A percentile compares a stretch with the other conserved stretches of the same genome.
Evolutionary conservation across 371 early-diverging fungal genomes (phyloP).

Genomic region (Mucor velutinosus): DNA sequence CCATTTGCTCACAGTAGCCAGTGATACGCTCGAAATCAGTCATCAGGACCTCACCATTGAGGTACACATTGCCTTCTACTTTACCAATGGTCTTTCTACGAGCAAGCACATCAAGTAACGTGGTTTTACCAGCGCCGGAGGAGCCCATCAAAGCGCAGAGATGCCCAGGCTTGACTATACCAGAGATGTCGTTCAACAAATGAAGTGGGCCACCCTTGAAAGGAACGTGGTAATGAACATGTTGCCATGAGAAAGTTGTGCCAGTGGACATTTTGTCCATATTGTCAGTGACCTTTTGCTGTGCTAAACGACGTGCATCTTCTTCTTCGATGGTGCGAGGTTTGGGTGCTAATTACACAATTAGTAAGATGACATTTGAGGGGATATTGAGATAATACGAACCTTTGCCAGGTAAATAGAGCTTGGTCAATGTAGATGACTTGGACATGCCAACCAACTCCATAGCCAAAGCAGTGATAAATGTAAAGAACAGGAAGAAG

Average conservation of each 20-base stretch:
- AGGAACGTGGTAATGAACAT: slow-evolving; percentile 57
- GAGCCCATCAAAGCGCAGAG: slow-evolving; percentile 83
- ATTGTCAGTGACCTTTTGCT: slow-evolving; percentile 27
- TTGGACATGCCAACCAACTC: slow-evolving; percentile 49
- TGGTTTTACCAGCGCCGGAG: slow-evolving; percentile 89
- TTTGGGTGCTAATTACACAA: slow-evolving; percentile 19
- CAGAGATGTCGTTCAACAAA: slow-evolving; percentile 49
- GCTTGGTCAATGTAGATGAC: slow-evolving; percentile 49
- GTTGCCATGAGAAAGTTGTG: slow-evolving; percentile 59
- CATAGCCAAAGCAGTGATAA: slow-evolving; percentile 46
- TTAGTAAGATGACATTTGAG: neutral
- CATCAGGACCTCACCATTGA: slow-evolving; percentile 54
- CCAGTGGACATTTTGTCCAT: slow-evolving; percentile 42
- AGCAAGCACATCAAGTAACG: slow-evolving; percentile 81
- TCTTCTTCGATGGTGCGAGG: slow-evolving; percentile 33
- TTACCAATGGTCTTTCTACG: slow-evolving; percentile 78
- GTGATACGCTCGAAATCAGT: slow-evolving; percentile 71
- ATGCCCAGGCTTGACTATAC: slow-evolving; percentile 65
- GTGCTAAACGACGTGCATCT: slow-evolving; percentile 29
- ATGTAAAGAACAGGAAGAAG: slow-evolving; percentile 50
- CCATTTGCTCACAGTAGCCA: slow-evolving; percentile 85
- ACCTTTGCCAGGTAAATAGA: slow-evolving; percentile 46
- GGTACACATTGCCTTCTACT: slow-evolving; percentile 65
- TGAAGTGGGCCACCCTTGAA: slow-evolving; percentile 54
- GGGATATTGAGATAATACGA: neutral